Evolutionary conservation across 1,284 basidiomycete species (phyloP).

Genomic region (Chiua sp.): DNA sequence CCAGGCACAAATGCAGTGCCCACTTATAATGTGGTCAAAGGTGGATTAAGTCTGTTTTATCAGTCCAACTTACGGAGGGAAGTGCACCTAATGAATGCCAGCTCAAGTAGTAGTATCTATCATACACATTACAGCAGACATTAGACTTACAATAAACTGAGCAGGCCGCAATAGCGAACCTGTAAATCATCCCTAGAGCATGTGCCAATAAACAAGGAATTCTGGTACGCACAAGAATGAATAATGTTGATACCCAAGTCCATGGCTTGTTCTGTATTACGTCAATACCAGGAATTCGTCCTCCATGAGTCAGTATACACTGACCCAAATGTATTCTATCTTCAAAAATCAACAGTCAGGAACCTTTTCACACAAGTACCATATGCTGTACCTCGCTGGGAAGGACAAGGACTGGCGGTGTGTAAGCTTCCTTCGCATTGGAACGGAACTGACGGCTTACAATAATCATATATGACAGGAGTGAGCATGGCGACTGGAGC

Average conservation of each 20-base stretch:
- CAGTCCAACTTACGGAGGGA: constrained; percentile 1
- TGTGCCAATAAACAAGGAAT: background rate
- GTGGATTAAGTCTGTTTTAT: no score
- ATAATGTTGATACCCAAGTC: constrained; percentile 9
- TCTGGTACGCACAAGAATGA: constrained; percentile 1
- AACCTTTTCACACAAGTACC: background rate
- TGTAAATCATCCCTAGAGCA: background rate
- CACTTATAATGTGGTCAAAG: background rate
- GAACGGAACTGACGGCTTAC: background rate
- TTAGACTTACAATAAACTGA: background rate
- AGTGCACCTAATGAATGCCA: background rate
- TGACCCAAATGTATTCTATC: constrained; percentile 17
- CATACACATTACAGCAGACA: background rate
- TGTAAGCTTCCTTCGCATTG: background rate
- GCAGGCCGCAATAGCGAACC: background rate
- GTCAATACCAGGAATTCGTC: background rate
- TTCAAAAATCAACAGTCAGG: background rate
- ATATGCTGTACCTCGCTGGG: constrained; percentile 1
- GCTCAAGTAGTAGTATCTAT: no score
- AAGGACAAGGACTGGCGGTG: background rate
- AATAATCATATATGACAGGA: constrained; percentile 1
- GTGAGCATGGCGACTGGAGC: background rate
- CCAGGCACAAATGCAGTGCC: background rate
- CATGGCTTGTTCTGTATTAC: constrained; percentile 10
- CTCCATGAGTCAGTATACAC: background rate